Evolutionary conservation across 768 basidiomycete genomes (phyloP), one percentile per base, ranked within the genome.

Genomic region (Lepiota venenata): DNA sequence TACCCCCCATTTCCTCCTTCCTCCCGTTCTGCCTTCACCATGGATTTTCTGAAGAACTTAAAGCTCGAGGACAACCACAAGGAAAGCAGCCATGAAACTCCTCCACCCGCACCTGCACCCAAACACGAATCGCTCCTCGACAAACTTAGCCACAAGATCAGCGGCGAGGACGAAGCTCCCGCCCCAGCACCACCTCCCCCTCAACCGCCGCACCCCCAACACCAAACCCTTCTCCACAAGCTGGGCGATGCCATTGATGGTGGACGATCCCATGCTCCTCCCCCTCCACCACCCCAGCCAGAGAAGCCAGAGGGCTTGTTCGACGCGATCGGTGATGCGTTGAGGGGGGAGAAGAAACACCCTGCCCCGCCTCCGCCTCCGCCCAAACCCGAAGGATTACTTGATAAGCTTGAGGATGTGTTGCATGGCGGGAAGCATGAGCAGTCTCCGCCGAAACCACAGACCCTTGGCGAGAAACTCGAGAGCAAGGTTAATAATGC

Each of bases 401-500:
- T 55, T 39, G 50, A 53, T 22, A 59, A 58, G 52, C 11, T 64
- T 25, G 21, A 29, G 25, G 56, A 55, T 20, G 55, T 21, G 38
- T 22, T 59, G 15, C 37, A 41, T 21, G 57, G 56, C 16, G 10
- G 32, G 32, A 51, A 61, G 21, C 55, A 57, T 40, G 56, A 57
- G 46, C 48, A 60, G 16, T 50, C 54, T 16, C 44, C 44, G 29
- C 32, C 29, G 7, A 58, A 59, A 46, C 60, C 59, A 7, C 53
- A 60, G 39, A 44, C 40, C 8, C 18, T 58, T 12, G 32, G 44
- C 2, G 55, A 58, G 21, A 55, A 60, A 48, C 16, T 58, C 10
- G 52, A 21, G n/a, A 42, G 50, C 41, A 52, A 58, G 55, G 41
- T 66, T 32, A 67, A 65, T 40, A 60, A 56, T 47, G 57, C 58